Evolutionary conservation across 2,329 filamentous ascomycete genomes (phyloP).

Genomic region (Lachnellula occidentalis): DNA sequence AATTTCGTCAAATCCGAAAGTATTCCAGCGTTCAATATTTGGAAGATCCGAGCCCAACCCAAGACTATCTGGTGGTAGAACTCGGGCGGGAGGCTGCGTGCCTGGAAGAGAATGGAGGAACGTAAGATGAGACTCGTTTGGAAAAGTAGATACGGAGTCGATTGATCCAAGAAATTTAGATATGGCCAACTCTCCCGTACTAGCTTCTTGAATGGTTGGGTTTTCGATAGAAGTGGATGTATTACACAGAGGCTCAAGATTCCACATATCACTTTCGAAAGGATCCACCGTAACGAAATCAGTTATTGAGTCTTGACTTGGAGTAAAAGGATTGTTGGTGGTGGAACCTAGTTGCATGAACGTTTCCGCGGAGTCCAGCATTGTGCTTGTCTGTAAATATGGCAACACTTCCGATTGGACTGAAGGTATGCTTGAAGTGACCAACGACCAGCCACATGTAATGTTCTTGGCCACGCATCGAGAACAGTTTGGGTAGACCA

Average conservation of each 20-base stretch:
- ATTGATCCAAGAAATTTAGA: not conserved
- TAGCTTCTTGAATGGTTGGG: not conserved
- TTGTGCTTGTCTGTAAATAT: not conserved
- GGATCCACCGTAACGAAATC: not conserved
- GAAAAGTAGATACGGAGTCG: not conserved
- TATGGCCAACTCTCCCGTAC: not conserved
- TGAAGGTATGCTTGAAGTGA: not conserved
- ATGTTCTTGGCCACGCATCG: constrained; percentile 11
- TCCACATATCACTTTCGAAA: not conserved
- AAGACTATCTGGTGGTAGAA: not conserved
- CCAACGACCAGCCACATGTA: constrained; percentile 3
- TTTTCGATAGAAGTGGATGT: not conserved
- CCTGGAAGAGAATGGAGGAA: no score
- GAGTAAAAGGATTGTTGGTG: not conserved
- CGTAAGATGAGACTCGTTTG: not conserved
- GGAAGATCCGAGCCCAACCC: not conserved
- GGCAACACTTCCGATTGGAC: no score
- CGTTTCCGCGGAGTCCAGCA: not conserved
- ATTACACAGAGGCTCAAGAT: not conserved
- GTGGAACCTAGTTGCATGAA: not conserved
- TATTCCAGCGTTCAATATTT: not conserved
- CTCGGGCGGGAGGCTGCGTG: not conserved
- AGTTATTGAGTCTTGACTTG: not conserved
- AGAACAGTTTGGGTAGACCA: constrained; percentile 10
- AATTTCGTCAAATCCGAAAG: not conserved